Conservation (phyloP, 495 filamentous ascomycete genomes). For the Aspergillus nidulans region DNA sequence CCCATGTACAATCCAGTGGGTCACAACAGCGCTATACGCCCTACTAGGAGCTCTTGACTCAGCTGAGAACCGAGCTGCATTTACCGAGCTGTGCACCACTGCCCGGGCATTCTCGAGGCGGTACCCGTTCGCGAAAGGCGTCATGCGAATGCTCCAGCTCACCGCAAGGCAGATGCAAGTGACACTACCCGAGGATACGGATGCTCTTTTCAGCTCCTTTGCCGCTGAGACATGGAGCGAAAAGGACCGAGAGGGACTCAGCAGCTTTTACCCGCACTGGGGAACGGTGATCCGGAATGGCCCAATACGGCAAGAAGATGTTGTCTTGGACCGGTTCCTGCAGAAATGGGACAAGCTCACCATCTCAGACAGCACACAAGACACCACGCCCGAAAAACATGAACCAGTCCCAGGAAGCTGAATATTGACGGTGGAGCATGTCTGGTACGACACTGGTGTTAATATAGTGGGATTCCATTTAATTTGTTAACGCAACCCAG, state of each 20-base stretch:
- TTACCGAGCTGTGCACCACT: slow-evolving; percentile 25
- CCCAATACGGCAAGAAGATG: slow-evolving; percentile 1
- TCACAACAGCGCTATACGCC: slow-evolving; percentile 26
- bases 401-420: too few relatives aligned
- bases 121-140: slow-evolving; percentile 29
- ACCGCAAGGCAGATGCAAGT: slow-evolving; percentile 26
- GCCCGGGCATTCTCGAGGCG: slow-evolving; percentile 24
- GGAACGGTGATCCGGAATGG: slow-evolving; percentile 13
- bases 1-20: slow-evolving; percentile 28
- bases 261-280: slow-evolving; percentile 34
- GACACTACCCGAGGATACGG: slow-evolving; percentile 25
- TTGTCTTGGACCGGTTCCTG: slow-evolving; percentile 24
- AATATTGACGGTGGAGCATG: too few relatives aligned
- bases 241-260: slow-evolving; percentile 21
- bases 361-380: too few relatives aligned
- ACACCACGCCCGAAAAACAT: too few relatives aligned
- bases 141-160: slow-evolving; percentile 32
- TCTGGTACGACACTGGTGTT: too few relatives aligned
- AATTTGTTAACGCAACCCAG: too few relatives aligned
- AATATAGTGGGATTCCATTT: too few relatives aligned
- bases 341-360: slow-evolving; percentile 27
- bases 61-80: slow-evolving; percentile 20
- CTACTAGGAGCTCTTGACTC: slow-evolving; percentile 27
- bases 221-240: slow-evolving; percentile 21
- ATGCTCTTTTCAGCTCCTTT: slow-evolving; percentile 27